Evolutionary conservation across 2,329 filamentous ascomycete genomes (phyloP), one percentile per base, ranked within the genome.

Genomic region (Trichoderma cornu-damae): DNA sequence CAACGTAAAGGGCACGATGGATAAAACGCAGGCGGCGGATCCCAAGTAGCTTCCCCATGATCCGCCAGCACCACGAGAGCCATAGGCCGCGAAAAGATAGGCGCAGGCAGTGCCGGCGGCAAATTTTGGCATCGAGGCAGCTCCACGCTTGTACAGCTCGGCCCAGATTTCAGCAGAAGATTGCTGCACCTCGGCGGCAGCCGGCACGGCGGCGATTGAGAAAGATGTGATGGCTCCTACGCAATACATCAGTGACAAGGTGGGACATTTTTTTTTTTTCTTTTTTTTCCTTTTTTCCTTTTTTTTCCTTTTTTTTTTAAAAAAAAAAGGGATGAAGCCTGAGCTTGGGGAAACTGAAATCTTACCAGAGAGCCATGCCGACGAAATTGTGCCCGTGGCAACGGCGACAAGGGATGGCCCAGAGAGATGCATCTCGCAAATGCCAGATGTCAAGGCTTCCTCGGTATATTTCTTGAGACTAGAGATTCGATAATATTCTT

Each of bases 1-100:
- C 9, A 70, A 2, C 1, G 75, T 77, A 44, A 70, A 77, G 1
- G 74, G 74, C 28, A 76, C 66, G 34, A 76, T 75, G 32, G 60
- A 62, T 5, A 74, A 26, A n/a, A 70, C 67, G 38, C 73, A 64
- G 8, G 54, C 63, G 9, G 63, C 73, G 0, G 70, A 73, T 1
- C 63, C 66, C 7, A 62, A 65, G 49, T 70, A 70, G 1, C 70
- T 67, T 49, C 62, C 64, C 75, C 74, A 76, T 24, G 58, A 59
- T 2, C 61, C 61, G 1, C 67, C 67, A 8, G 62, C 62, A 9
- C 62, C 44, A 26, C 59, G 58, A 2, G 67, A 64, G 28, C 70
- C 63, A 40, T 73, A 76, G 7, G 74, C 70, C 6, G 69, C 69
- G 52, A 72, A 72, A 50, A 66, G 59, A 59, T 75, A 74, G 4